Evolutionary conservation across 176 grass and related monocot genomes (phyloP).

Genomic region (Hordeum vulgare): DNA sequence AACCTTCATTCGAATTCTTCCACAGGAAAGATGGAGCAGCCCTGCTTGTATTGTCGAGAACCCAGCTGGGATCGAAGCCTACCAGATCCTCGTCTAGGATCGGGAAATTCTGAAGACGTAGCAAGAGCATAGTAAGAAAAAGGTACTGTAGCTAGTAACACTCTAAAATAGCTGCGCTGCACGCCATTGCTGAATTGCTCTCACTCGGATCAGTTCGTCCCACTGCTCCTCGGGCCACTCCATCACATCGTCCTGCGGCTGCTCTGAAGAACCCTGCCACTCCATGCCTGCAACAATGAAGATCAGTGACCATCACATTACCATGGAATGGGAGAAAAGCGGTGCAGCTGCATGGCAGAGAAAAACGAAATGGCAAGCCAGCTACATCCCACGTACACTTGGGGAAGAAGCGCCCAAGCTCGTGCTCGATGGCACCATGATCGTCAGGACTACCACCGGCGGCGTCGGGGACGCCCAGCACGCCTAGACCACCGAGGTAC

Average conservation of each 20-base stretch:
- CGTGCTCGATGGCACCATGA: not conserved
- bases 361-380: not conserved
- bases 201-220: slow-evolving; percentile 46
- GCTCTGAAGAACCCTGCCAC: not conserved
- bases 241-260: not conserved
- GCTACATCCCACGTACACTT: slow-evolving; percentile 21
- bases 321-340: not conserved
- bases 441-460: not conserved
- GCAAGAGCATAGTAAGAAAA: not conserved
- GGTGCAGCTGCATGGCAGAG: not conserved
- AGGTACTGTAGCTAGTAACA: not conserved
- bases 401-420: slow-evolving; percentile 32
- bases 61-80: not conserved
- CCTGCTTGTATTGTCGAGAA: not conserved
- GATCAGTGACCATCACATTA: not conserved
- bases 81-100: not conserved
- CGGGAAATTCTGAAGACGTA: not conserved
- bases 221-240: slow-evolving; percentile 21
- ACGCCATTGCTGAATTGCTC: not conserved
- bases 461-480: not conserved
- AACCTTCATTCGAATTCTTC: not conserved
- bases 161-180: not conserved
- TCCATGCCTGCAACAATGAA: slow-evolving; percentile 20
- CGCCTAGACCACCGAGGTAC: slow-evolving; percentile 28
- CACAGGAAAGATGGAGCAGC: not conserved